Base-by-base conservation (phyloP, 176 grass and related monocot genomes). In the Eremochloa ophiuroides region DNA sequence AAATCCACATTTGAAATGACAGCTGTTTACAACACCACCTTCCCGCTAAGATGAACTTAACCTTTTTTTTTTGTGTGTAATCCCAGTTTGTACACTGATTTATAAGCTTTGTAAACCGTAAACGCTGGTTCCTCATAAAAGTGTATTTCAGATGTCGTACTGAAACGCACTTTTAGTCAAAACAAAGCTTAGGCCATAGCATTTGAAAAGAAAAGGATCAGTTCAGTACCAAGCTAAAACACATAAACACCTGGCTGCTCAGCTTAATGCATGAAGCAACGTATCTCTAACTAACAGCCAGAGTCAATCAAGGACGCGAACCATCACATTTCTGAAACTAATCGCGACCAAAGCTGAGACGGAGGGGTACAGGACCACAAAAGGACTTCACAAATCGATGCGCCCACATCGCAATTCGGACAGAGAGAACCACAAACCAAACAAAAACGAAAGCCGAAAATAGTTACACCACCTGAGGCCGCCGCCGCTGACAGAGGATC, bases 401-500 rank as follows among this genome's bases (percentile, higher is more conserved):
- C 15, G 28, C 41, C 1, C 8, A 13, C 4, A 34, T 8, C 34
- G 10, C 20, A 58, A 71, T 28, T 56, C 42, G 0, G 20, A 17
- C 31, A 29, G 13, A 31, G 1, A 20, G 29, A 28, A 11, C 15
- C 27, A 13, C 9, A 2, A 42, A 76, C 26, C 26, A 75, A 41
- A 22, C 40, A 8, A 10, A 5, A 13, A 10, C 9, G 2, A 75
- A 58, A 58, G 9, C 2, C 53, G 59, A 30, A 39, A 48, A 26
- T 25, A 7, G 83, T 10, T 59, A 7, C 37, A 25, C 55, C 78
- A 89, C 88, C 88, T 89, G 73, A 85, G 88, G 29, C 88, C 88
- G 46, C 88, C 79, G 78, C 88, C 88, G 83, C 88, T 89, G 78
- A 78, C 88, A 6, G 83, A 83, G 78, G 83, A 86, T 27, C 88